phyloP scores from a whole-genome alignment of 148 eudicot species.

The Limonium bicolor region DNA sequence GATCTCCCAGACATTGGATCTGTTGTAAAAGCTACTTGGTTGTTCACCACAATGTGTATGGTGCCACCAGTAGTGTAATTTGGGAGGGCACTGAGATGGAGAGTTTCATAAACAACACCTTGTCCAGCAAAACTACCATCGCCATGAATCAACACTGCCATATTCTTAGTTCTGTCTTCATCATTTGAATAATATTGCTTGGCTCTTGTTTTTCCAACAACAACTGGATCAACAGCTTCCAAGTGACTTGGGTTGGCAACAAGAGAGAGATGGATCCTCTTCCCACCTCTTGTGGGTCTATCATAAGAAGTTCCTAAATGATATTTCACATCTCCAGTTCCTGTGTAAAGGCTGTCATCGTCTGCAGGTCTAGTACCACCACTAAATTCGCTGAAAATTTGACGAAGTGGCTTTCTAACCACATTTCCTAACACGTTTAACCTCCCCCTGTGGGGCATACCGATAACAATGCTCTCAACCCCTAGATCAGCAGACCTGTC shows the following conservation, averaged over 20 bases:
- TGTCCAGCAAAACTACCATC: constrained; percentile 98
- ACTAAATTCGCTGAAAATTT: constrained; percentile 79
- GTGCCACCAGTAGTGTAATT: constrained; percentile 91
- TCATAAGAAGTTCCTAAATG: constrained; percentile 93
- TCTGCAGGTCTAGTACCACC: constrained; percentile 69
- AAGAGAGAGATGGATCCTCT: constrained; percentile 77
- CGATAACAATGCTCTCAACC: constrained; percentile 82
- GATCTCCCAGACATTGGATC: constrained; percentile 85
- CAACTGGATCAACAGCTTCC: constrained; percentile 92
- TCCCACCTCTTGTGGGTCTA: constrained; percentile 83
- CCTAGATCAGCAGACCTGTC: constrained; percentile 86
- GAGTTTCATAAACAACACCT: constrained; percentile 91
- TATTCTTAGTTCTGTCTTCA: constrained; percentile 51
- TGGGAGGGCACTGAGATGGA: constrained; percentile 92
- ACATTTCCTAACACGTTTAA: constrained; percentile 83
- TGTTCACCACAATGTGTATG: constrained; percentile 83
- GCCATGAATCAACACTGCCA: constrained; percentile 78
- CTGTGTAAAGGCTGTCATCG: constrained; percentile 74
- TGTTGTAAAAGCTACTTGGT: constrained; percentile 90
- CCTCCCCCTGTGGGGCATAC: constrained; percentile 92
- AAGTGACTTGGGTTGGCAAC: constrained; percentile 93
- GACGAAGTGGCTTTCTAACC: constrained; percentile 72
- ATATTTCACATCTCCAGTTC: constrained; percentile 89
- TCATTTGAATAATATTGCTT: constrained; percentile 77
- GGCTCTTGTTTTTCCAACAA: constrained; percentile 87